Evolutionary conservation across 1,139 yeast species (phyloP).

Genomic region (Diutina rugosa): DNA sequence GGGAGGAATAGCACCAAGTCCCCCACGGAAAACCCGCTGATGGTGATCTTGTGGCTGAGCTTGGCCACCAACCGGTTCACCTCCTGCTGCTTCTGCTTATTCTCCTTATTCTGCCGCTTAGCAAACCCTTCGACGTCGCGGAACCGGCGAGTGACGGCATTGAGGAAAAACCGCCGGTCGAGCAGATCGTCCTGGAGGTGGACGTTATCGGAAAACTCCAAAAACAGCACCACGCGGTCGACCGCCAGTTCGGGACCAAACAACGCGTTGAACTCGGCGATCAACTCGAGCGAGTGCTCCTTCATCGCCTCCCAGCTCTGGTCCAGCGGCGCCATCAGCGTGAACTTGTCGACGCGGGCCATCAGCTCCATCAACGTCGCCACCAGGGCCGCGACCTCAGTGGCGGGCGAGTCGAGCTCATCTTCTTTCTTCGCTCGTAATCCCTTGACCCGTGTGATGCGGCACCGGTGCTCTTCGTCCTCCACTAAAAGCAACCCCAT

Average conservation of each 20-base stretch:
- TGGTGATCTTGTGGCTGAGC: constrained; percentile 42
- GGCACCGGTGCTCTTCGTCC: constrained; percentile 17
- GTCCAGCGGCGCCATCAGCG: neutral
- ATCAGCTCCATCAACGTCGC: neutral
- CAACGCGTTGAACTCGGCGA: neutral
- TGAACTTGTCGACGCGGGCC: neutral
- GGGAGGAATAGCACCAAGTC: constrained; percentile 80
- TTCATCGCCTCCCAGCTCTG: neutral
- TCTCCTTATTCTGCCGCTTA: constrained; percentile 70
- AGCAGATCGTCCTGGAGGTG: neutral
- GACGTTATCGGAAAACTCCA: neutral
- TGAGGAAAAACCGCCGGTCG: constrained; percentile 30
- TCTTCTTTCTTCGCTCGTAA: constrained; percentile 27
- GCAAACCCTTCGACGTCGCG: constrained; percentile 89
- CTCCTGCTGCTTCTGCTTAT: constrained; percentile 38
- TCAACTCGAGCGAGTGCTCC: neutral
- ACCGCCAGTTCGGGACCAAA: neutral
- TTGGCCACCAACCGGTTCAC: constrained; percentile 10
- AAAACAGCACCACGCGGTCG: neutral
- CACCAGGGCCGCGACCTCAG: neutral
- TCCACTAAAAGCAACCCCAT: constrained; percentile 59
- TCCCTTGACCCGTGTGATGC: constrained; percentile 61
- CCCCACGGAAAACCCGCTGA: constrained; percentile 50
- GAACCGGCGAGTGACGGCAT: constrained; percentile 65
- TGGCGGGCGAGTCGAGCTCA: constrained; percentile 6